phyloP scores from a whole-genome alignment of 148 eudicot genomes.

The Vaccinium corymbosum region DNA sequence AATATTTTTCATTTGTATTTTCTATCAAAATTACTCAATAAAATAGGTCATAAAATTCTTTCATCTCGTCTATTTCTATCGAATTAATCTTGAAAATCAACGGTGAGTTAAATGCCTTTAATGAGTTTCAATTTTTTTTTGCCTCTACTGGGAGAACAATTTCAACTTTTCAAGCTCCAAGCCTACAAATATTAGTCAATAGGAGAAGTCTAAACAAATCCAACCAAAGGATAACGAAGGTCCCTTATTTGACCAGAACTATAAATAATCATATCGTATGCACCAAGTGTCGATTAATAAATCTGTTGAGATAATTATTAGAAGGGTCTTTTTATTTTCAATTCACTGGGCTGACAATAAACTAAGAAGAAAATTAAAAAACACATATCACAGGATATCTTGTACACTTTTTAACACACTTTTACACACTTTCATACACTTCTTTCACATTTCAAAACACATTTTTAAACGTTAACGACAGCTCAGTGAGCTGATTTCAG shows the following conservation, averaged over 20 bases:
- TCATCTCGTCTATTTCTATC: background rate
- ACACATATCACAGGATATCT: too few relatives aligned
- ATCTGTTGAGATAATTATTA: background rate
- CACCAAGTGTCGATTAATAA: background rate
- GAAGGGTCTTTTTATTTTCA: too few relatives aligned
- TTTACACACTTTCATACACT: too few relatives aligned
- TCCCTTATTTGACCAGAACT: background rate
- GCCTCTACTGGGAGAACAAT: background rate
- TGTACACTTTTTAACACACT: too few relatives aligned
- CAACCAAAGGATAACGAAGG: background rate
- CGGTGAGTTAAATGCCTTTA: background rate
- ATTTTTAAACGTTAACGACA: too few relatives aligned
- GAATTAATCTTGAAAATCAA: background rate
- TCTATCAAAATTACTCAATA: background rate
- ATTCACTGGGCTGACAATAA: too few relatives aligned
- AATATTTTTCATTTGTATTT: too few relatives aligned
- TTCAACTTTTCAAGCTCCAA: background rate
- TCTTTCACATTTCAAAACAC: too few relatives aligned
- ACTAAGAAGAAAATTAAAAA: too few relatives aligned
- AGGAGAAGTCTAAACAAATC: background rate
- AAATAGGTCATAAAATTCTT: background rate
- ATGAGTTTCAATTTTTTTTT: background rate
- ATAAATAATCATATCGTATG: background rate
- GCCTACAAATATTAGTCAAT: background rate
- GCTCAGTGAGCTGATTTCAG: too few relatives aligned